phyloP scores from a whole-genome alignment of 1,139 yeast species.

The Taphrina pruni region DNA sequence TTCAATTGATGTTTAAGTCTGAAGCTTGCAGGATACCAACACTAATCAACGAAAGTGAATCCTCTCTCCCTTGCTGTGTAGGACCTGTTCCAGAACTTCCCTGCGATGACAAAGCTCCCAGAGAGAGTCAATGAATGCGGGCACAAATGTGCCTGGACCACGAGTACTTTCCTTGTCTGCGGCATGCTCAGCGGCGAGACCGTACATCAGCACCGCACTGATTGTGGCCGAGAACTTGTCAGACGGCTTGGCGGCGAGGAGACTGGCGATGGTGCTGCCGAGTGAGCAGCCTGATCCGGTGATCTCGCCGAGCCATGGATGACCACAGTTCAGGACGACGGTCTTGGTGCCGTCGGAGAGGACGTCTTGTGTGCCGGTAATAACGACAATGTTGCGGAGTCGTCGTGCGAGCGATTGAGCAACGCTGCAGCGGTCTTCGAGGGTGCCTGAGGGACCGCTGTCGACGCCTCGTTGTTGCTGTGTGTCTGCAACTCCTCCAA shows the following conservation, averaged over 20 bases:
- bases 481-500: too few species aligned
- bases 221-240: slow-evolving; percentile 60
- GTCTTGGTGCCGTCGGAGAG: slow-evolving; percentile 50
- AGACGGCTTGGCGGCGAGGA: slow-evolving; percentile 58
- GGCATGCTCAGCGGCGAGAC: slow-evolving; percentile 68
- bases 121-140: slow-evolving; percentile 56
- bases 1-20: neutral
- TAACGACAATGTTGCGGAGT: slow-evolving; percentile 63
- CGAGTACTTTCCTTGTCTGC: slow-evolving; percentile 49
- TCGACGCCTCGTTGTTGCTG: slow-evolving; percentile 78
- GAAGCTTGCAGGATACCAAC: too few species aligned
- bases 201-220: slow-evolving; percentile 67
- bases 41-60: neutral
- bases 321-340: slow-evolving; percentile 63
- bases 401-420: slow-evolving; percentile 58
- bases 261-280: slow-evolving; percentile 74
- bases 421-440: slow-evolving; percentile 47
- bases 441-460: slow-evolving; percentile 56
- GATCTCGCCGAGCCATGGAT: slow-evolving; percentile 69
- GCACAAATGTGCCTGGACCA: slow-evolving; percentile 63
- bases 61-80: neutral
- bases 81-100: neutral
- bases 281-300: slow-evolving; percentile 91
- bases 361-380: slow-evolving; percentile 66
- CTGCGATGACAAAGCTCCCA: neutral